A percentile compares a stretch with the other conserved stretches of the same genome.
Conservation (phyloP, 345 rosid genomes). For the Moricandia arvensis region DNA sequence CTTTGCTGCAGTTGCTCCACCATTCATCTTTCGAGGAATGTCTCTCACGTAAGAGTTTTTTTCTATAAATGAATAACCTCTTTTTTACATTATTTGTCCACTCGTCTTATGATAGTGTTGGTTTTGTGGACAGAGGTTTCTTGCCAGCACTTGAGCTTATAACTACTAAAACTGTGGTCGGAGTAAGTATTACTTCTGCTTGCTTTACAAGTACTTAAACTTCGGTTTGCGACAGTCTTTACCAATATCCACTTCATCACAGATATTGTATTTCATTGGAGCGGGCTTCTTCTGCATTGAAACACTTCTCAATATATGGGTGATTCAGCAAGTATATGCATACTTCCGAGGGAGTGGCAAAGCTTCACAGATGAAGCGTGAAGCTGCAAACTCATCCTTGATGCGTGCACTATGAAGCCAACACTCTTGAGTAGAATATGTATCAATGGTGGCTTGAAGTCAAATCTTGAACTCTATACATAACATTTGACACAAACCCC, state of each 20-base stretch:
- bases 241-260: conserved; percentile 26
- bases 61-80: conserved; percentile 4
- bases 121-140: conserved; percentile 65
- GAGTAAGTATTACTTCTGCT: conserved; percentile 49
- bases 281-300: conserved; percentile 75
- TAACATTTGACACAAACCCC: background rate
- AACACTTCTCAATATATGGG: conserved; percentile 90
- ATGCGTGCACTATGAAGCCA: conserved; percentile 39
- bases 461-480: conserved; percentile 19
- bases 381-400: background rate
- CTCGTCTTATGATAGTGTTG: background rate
- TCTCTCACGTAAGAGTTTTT: conserved; percentile 79
- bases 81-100: conserved; percentile 3
- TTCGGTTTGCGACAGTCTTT: background rate
- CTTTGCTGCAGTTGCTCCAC: conserved; percentile 92
- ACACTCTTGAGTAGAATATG: conserved; percentile 11
- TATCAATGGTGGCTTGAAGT: conserved; percentile 29
- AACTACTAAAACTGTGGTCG: conserved; percentile 51
- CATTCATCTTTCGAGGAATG: conserved; percentile 87
- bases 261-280: conserved; percentile 89
- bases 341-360: conserved; percentile 31
- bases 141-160: conserved; percentile 83
- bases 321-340: conserved; percentile 97
- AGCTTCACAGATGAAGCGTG: background rate
- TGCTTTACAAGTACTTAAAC: background rate